Base-by-base conservation (phyloP, 176 grass and related monocot species). In the Hordeum marinum region DNA sequence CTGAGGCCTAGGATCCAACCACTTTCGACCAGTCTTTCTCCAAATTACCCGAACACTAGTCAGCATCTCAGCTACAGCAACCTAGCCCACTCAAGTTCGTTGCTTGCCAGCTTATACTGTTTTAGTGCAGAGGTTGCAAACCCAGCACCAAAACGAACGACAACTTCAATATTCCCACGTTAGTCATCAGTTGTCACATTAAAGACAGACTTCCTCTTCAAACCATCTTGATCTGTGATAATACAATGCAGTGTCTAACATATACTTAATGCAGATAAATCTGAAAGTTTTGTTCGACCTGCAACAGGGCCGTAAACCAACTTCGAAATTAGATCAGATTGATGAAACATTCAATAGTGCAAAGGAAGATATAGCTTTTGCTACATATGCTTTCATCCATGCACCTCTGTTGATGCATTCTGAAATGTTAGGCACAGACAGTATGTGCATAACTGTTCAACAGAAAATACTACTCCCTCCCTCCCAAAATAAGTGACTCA, bases 271-370 rank as follows among this genome's bases (percentile, higher is more conserved):
- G 13, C 3, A 79, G 24, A 35, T 80, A 26, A 83, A 71, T 71
- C 43, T 52, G 27, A 62, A 20, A 39, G 24, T 62, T 20, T 17
- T 9, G 36, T 41, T 34, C 27, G 62, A 75, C 23, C 12, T 67
- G 69, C 34, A 64, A 63, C 45, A 84, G 52, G 29, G 15, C 41
- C n/a, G 9, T 54, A 70, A 82, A 43, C 63, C 14, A 70, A 83
- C 52, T 68, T 83, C 63, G 37, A 37, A 12, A 79, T 83, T 17
- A n/a, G 45, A 79, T 7, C 57, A 45, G 79, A 88, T 25, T 79
- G 57, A 88, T 31, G 37, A 18, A 7, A 35, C 11, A 77, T 62
- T 36, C 6, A 26, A 26, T 40, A 26, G 9, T 50, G 6, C 39
- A 50, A 17, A 46, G 39, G 46, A 54, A 12, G 42, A 18, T 17